Base-by-base conservation (phyloP, 192 early-diverging fungal species). In the Thamnidium elegans region DNA sequence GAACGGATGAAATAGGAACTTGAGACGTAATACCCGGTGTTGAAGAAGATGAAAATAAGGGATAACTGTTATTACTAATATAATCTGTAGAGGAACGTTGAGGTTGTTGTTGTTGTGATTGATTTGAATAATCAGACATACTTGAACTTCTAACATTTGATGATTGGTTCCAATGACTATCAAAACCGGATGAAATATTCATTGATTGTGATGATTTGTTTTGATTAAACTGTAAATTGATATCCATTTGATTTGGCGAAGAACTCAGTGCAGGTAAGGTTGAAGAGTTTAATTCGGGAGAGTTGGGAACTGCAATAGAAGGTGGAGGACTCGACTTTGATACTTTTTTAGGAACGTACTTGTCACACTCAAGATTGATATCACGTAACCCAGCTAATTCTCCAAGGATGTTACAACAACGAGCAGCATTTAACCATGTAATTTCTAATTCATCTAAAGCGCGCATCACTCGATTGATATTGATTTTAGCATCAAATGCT, bases 391-490 rank as follows among this genome's bases (percentile, higher is more conserved):
- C 66, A 30, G 66, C 72, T 5, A 74, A 45, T 19, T 68, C 66
- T 26, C 71, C 71, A 9, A 74, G 19, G 14, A 74, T 74, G 20
- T 74, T 65, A 50, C 63, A 65, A 44, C 55, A 64, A 20, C 72
- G 54, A n/a, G 48, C 58, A 1, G 72, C 66, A 30, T 62, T 53
- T 7, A 42, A 46, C 72, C 72, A 74, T 1, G 66, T 74, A 14
- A 50, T n/a, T 26, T 69, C 66, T 9, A 74, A 55, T 23, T 74
- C 62, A 13, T 69, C 66, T 14, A 74, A 42, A 9, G 63, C 67
- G n/a, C 67, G 62, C 66, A 74, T 68, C 2, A 68, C 68, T 32
- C 62, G 68, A 58, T 68, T 74, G 48, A 74, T 60, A 46, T 67
- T 68, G 42, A 74, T 62, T 48, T 76, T 66, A 21, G 68, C 69